phyloP scores from a whole-genome alignment of 805 yeast genomes.

The Jamesozyma piceae region DNA sequence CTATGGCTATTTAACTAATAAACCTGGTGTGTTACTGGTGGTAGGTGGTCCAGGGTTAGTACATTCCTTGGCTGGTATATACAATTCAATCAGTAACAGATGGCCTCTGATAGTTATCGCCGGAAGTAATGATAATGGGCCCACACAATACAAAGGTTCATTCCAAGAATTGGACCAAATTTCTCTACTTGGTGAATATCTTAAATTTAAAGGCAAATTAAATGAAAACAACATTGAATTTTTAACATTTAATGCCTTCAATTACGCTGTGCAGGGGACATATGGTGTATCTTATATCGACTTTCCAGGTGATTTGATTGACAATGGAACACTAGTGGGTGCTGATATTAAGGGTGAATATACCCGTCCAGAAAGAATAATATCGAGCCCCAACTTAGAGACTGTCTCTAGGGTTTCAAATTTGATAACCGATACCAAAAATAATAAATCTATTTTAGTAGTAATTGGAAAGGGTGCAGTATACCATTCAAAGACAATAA shows the following conservation, averaged over 20 bases:
- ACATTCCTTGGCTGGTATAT: slow-evolving; percentile 58
- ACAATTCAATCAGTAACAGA: slow-evolving; percentile 50
- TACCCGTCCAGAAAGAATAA: slow-evolving; percentile 6
- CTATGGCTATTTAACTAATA: slow-evolving; percentile 55
- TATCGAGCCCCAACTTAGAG: slow-evolving; percentile 11
- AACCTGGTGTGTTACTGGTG: slow-evolving; percentile 57
- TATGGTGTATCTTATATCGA: slow-evolving; percentile 60
- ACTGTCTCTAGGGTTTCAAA: slow-evolving; percentile 28
- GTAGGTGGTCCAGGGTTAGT: slow-evolving; percentile 73
- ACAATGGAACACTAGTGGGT: slow-evolving; percentile 8
- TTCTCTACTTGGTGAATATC: slow-evolving; percentile 36
- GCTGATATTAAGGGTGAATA: neutral
- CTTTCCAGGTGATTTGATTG: slow-evolving; percentile 52
- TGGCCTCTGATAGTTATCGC: slow-evolving; percentile 62
- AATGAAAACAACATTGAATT: slow-evolving; percentile 9
- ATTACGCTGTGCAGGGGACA: slow-evolving; percentile 32
- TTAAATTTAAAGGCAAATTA: slow-evolving; percentile 42
- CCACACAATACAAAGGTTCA: slow-evolving; percentile 47
- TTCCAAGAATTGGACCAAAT: slow-evolving; percentile 68
- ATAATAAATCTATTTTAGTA: slow-evolving; percentile 43
- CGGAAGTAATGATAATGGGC: slow-evolving; percentile 42
- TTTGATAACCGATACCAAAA: slow-evolving; percentile 15
- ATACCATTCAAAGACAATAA: slow-evolving; percentile 33
- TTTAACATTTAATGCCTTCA: slow-evolving; percentile 18
- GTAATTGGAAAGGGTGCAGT: slow-evolving; percentile 64